Conservation (phyloP, 2,329 filamentous ascomycete species). For the Raffaelea deltoideospora region DNA sequence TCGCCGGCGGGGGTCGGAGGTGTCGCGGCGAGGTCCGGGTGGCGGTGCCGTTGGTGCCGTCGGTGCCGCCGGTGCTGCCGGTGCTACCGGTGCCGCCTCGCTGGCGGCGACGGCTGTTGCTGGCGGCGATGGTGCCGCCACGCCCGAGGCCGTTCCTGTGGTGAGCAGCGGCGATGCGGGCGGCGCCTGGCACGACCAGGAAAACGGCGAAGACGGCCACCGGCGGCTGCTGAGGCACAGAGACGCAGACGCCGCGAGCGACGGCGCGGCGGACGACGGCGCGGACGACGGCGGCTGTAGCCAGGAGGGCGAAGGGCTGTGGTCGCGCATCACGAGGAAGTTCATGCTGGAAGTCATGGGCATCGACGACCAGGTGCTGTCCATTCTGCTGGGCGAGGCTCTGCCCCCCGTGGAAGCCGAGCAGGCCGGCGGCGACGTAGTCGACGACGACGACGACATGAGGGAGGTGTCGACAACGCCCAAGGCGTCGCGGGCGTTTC, state of each 20-base stretch:
- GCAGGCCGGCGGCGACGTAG: too few relatives aligned
- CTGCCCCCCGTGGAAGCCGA: too few relatives aligned
- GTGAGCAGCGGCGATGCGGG: not conserved
- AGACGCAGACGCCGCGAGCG: not conserved
- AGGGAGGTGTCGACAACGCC: slow-evolving; percentile 26
- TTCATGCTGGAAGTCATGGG: slow-evolving; percentile 84
- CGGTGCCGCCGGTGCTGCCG: not conserved
- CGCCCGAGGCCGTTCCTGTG: too few relatives aligned
- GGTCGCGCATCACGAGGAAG: slow-evolving; percentile 67
- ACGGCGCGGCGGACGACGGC: slow-evolving; percentile 6
- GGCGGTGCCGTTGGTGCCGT: not conserved
- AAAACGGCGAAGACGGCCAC: slow-evolving; percentile 17
- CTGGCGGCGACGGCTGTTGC: not conserved
- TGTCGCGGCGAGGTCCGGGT: slow-evolving; percentile 19
- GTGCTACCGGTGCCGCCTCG: not conserved
- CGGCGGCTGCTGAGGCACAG: not conserved
- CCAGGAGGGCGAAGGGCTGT: slow-evolving; percentile 44
- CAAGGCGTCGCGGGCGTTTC: slow-evolving; percentile 19
- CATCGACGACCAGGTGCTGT: slow-evolving; percentile 72
- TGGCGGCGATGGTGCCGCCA: not conserved
- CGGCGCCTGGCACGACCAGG: slow-evolving; percentile 36
- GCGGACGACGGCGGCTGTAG: slow-evolving; percentile 13
- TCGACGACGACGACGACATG: slow-evolving; percentile 17
- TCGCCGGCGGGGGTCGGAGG: slow-evolving; percentile 48
- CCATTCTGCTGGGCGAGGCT: slow-evolving; percentile 73